Conservation (phyloP, 176 grass and related monocot genomes). For the Paspalum vaginatum region DNA sequence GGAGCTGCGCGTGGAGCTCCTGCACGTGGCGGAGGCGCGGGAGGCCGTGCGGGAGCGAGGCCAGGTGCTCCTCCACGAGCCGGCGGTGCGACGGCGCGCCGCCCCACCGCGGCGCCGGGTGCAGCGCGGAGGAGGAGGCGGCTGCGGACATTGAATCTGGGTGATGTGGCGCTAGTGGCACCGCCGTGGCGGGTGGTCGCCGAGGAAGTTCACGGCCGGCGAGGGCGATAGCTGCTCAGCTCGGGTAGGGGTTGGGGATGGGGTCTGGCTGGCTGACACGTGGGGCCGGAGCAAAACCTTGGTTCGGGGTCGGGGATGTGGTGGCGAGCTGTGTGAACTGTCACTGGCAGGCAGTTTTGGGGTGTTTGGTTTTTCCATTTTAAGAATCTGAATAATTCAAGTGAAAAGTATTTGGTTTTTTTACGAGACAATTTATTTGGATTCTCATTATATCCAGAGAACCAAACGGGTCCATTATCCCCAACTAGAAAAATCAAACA, state of each 20-base stretch:
- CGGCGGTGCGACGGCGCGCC: constrained; percentile 59
- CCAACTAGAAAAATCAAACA: no score
- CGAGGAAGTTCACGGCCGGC: constrained; percentile 25
- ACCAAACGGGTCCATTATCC: no score
- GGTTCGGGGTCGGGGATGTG: neutral
- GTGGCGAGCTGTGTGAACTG: neutral
- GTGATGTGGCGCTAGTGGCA: neutral
- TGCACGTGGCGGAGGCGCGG: constrained; percentile 43
- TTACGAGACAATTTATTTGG: no score
- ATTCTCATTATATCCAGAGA: no score
- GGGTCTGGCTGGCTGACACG: constrained; percentile 34
- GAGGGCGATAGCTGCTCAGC: neutral
- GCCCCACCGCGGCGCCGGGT: constrained; percentile 49
- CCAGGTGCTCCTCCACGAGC: constrained; percentile 61
- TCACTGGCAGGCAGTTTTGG: neutral
- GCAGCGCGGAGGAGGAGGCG: constrained; percentile 11
- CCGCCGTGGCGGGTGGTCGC: constrained; percentile 15
- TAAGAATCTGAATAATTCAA: no score
- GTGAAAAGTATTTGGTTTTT: no score
- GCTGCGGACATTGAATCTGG: neutral
- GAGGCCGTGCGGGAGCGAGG: constrained; percentile 57
- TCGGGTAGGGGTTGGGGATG: neutral
- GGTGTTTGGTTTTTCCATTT: neutral
- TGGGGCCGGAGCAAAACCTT: neutral
- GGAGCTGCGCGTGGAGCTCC: constrained; percentile 73